These are phyloP conservation scores for Prunus kanzakura DNA, from an alignment of 306 rosid species.

Conservation along the genomic window DNA sequence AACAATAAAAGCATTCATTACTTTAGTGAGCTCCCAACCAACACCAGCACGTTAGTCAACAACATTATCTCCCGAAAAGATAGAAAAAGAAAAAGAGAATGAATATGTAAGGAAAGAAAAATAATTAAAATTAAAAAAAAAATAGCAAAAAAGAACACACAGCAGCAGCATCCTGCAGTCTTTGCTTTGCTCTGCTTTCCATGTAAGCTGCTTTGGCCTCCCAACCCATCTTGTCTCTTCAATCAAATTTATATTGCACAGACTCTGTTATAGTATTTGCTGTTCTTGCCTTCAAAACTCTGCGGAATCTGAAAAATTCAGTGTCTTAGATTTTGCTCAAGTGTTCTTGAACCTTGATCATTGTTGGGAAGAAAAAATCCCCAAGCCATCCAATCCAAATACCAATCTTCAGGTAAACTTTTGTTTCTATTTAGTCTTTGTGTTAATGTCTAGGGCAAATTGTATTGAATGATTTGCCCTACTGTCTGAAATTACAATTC, in stretches of 20 bases:
- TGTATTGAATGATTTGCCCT: not conserved
- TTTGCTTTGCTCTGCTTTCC: conserved; percentile 38
- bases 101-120: conserved; percentile 21
- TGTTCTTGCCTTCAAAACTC: conserved; percentile 20
- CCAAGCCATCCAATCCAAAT: conserved; percentile 7
- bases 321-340: conserved; percentile 2
- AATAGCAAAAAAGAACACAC: conserved; percentile 27
- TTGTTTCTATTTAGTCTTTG: not conserved
- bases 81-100: conserved; percentile 29
- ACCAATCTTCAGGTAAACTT: conserved; percentile 23
- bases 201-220: conserved; percentile 34
- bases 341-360: not conserved
- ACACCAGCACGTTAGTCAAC: conserved; percentile 46
- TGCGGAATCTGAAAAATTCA: conserved; percentile 21
- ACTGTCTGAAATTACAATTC: not conserved
- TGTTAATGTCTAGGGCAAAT: not conserved
- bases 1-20: conserved; percentile 37
- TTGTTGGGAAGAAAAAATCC: not conserved
- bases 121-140: conserved; percentile 26
- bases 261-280: conserved; percentile 19
- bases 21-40: conserved; percentile 62
- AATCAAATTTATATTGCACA: conserved; percentile 22
- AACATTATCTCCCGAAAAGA: conserved; percentile 43
- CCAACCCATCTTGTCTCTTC: conserved; percentile 35
- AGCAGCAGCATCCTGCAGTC: conserved; percentile 26